Evolutionary conservation across 306 rosid species (phyloP).

Genomic region (Clitoria ternatea): DNA sequence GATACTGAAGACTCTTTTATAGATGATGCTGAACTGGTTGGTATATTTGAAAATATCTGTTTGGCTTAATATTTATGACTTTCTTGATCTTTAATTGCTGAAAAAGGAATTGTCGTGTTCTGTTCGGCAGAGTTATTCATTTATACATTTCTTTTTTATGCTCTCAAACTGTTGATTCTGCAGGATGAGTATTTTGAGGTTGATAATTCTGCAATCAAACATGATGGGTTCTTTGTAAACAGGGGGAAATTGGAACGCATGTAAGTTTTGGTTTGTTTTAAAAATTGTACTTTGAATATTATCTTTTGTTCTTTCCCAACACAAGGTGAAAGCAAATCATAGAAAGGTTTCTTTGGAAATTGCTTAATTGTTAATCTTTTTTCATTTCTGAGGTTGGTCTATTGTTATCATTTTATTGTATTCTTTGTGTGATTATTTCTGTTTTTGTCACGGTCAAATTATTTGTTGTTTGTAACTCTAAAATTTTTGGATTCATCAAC

Average conservation of each 20-base stretch:
- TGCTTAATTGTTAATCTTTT: conserved; percentile 5
- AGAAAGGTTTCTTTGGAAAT: conserved; percentile 8
- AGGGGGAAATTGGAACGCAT: conserved; percentile 85
- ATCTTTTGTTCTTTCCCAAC: background rate
- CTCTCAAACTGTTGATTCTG: conserved; percentile 29
- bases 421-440: background rate
- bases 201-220: conserved; percentile 87
- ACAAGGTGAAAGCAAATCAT: background rate
- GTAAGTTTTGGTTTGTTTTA: conserved; percentile 51
- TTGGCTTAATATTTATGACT: conserved; percentile 17
- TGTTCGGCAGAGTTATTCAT: background rate
- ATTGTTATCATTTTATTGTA: conserved; percentile 8
- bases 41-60: conserved; percentile 24
- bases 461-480: background rate
- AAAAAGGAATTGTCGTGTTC: conserved; percentile 6
- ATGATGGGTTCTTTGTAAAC: conserved; percentile 93
- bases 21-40: conserved; percentile 95
- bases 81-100: conserved; percentile 14
- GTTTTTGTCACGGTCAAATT: background rate
- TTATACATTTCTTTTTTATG: conserved; percentile 14
- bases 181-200: conserved; percentile 99
- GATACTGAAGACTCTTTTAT: conserved; percentile 98
- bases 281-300: background rate
- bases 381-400: background rate
- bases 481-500: background rate